Evolutionary conservation across 2,329 filamentous ascomycete genomes (phyloP), one percentile per base, ranked within the genome.

Genomic region (Sporothrix phasma): DNA sequence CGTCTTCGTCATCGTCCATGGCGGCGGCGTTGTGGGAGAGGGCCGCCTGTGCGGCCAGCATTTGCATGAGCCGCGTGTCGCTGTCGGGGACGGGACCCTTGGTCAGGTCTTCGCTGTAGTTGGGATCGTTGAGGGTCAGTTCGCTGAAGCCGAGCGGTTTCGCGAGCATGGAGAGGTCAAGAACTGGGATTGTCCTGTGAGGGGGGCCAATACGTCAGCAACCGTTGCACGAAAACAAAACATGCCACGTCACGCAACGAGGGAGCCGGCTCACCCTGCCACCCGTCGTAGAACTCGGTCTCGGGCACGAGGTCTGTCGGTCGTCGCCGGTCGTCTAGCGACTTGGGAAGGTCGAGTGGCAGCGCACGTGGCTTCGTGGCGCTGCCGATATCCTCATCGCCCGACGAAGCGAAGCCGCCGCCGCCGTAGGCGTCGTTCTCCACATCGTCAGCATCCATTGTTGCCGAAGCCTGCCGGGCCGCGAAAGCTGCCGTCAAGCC

Each of bases 251-350:
- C n/a, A n/a, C n/a, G n/a, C n/a, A n/a, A n/a, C n/a, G n/a, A n/a
- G n/a, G n/a, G n/a, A n/a, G n/a, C n/a, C n/a, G n/a, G 60, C 79
- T 67, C 69, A 81, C 93, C 93, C 87, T 97, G 92, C 94, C 94
- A 99, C 70, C 91, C 94, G 82, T 99, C 94, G 75, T 97, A 99
- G 79, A 97, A 91, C 80, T 97, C 94, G 46, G 92, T 96, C 80
- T 97, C 94, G 45, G 82, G 81, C 64, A 88, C 82, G 68, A 87
- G 83, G 67, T 87, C 85, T 54, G 79, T 80, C 3, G 86, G 83
- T 71, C 81, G 81, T 70, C 87, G 84, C 66, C 94, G 86, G 78
- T 99, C 94, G 75, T 99, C 88, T 63, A 99, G 84, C 13, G 92
- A 96, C 69, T 84, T 94, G 11, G 94, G 94, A 41, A 99, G 84